These are phyloP conservation scores for Plasmodium knowlesi DNA, from an alignment of 169 alveolate genomes.

Conservation along the genomic window DNA sequence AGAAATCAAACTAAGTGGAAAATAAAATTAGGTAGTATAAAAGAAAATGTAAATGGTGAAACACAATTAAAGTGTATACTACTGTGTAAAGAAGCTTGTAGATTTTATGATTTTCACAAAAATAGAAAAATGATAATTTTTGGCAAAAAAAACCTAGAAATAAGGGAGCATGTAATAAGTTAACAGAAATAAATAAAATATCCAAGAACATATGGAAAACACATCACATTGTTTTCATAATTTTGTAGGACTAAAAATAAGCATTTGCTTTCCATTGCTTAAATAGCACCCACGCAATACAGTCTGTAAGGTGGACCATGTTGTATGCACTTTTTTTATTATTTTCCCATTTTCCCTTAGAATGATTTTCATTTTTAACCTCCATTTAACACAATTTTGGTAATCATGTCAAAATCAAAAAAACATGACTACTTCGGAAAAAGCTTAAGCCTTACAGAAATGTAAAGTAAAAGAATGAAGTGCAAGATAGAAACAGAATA, in stretches of 20 bases:
- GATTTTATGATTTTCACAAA: not conserved
- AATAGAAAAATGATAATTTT: not conserved
- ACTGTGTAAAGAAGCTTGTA: not conserved
- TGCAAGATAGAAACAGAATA: conserved; percentile 15
- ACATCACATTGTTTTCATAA: not conserved
- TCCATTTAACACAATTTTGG: not conserved
- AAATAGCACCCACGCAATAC: not conserved
- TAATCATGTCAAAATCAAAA: not conserved
- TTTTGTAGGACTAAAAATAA: not conserved
- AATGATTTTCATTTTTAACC: not conserved
- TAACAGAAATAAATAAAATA: not conserved
- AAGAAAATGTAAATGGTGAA: not conserved
- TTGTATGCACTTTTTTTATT: not conserved
- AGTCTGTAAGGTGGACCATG: not conserved
- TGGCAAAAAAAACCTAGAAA: not conserved
- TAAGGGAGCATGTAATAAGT: not conserved
- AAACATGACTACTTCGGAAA: conserved; percentile 7
- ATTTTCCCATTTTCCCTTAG: not conserved
- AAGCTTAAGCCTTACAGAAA: conserved; percentile 13
- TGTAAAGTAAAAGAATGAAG: conserved; percentile 36
- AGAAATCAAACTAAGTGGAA: not conserved
- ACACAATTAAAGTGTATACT: not conserved
- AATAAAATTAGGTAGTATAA: not conserved
- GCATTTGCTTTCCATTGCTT: not conserved
- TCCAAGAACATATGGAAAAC: not conserved